Evolutionary conservation across 108 stramenopile genomes (phyloP), one percentile per base, ranked within the genome.

Genomic region (Schizochytrium sp.): DNA sequence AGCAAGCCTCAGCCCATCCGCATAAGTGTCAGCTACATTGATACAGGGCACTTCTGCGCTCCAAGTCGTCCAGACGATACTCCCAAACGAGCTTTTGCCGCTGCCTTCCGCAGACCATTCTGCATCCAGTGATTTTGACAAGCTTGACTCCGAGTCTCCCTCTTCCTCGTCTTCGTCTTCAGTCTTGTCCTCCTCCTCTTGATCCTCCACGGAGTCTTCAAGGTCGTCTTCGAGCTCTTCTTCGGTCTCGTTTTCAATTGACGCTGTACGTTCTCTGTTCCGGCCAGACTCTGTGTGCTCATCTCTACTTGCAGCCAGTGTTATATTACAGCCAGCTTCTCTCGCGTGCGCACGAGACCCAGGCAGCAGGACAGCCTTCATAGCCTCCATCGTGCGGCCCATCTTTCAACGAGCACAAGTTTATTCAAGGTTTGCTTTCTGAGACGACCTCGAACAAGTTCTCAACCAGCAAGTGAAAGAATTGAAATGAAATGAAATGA

Each of bases 161-260:
- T 83, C 47, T 83, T 83, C 53, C 13, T 76, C 49, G 5, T 83
- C 76, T 55, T 55, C 45, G 10, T 38, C 76, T 38, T 55, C 76
- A 83, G 0, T 53, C 0, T 83, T 38, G 50, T 83, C 28, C 50
- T 42, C 50, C 13, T 19, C 50, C 44, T 12, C 44, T 5, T 13
- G 47, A 10, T 10, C 3, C 72, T 28, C 28, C 19, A 1, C n/a
- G 59, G 19, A 19, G 40, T 42, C 41, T 7, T 42, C 72, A 15
- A 8, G n/a, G 38, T 72, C 72, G 38, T 72, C 72, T 5, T 42
- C 72, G 40, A 12, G 40, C 40, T 72, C 41, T 15, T 7, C 40
- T 42, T 5, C 72, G 10, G n/a, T 42, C 72, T n/a, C 42, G 72
- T 41, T 28, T 15, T 12, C 15, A 7, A 17, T 58, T 10, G 57